Base-by-base conservation (phyloP, 2,329 filamentous ascomycete genomes). In the Pestalotiopsis sp. region DNA sequence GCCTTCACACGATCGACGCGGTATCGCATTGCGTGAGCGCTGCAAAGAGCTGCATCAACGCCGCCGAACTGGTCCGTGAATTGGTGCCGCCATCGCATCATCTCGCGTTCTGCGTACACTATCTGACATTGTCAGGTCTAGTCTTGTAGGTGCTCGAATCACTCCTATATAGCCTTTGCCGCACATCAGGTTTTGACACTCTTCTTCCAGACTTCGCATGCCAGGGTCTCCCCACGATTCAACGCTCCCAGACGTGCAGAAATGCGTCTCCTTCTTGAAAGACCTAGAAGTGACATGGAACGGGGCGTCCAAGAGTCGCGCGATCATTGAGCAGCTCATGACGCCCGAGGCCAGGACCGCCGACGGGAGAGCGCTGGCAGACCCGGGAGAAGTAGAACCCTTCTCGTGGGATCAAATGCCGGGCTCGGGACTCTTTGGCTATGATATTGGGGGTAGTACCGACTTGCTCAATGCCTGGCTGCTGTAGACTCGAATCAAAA, bases 391-490 rank as follows among this genome's bases (percentile, higher is more conserved):
- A 12, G 45, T 31, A n/a, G 64, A 66, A 41, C 14, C 45, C 14
- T 49, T 41, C 11, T 25, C 56, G n/a, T 66, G 64, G 64, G 56
- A 41, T 45, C 52, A 66, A 13, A 17, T 60, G 3, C 64, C 52
- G 13, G 64, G 64, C 12, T 41, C 64, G 9, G 56, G 39, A 14
- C 56, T 66, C 6, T 66, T 66, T 56, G 36, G 12, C 36, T 59
- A 41, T 9, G 64, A 60, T 31, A 11, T 36, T 23, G 13, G 52
- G 1, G 56, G 52, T 31, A 31, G 31, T 36, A 36, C 52, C 23
- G 52, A 66, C 20, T 31, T 66, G 27, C 52, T 66, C 12, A 66
- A 66, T 66, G 64, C 64, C 17, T 66, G 64, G 64, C 20, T 64
- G n/a, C 13, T 39, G 4, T 64, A 23, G 14, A 11, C 1, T 2